A percentile compares a stretch with the other conserved stretches of the same genome.
Conservation (phyloP, 2,329 filamentous ascomycete species). For the Aspergillus sp. region DNA sequence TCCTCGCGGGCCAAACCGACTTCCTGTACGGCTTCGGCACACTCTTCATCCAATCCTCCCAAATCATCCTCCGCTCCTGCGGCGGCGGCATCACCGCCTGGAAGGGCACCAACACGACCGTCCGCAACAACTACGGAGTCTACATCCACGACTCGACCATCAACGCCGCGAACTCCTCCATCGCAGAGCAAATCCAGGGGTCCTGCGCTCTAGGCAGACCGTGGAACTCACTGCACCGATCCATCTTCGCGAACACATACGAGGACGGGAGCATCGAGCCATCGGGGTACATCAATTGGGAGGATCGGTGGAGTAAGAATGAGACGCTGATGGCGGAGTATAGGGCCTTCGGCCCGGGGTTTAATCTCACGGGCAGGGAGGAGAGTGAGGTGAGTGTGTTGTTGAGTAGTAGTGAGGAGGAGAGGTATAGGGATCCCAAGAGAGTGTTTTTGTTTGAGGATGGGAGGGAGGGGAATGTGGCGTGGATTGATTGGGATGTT, state of each 20-base stretch:
- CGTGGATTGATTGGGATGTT: constrained; percentile 50
- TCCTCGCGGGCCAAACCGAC: constrained; percentile 67
- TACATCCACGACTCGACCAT: constrained; percentile 62
- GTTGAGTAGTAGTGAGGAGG: constrained; percentile 44
- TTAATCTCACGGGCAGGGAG: constrained; percentile 51
- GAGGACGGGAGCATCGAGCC: constrained; percentile 57
- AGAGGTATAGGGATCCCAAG: constrained; percentile 40
- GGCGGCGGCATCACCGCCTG: constrained; percentile 69
- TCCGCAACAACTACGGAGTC: constrained; percentile 66
- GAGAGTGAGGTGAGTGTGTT: constrained; percentile 49
- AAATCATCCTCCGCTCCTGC: constrained; percentile 60
- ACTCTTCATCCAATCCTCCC: constrained; percentile 59
- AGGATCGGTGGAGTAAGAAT: constrained; percentile 33
- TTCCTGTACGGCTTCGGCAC: constrained; percentile 71
- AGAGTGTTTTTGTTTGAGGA: constrained; percentile 53
- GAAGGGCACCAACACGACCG: constrained; percentile 69
- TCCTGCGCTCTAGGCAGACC: constrained; percentile 63
- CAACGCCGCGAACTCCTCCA: constrained; percentile 55
- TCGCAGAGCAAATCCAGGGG: constrained; percentile 42
- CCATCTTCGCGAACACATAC: constrained; percentile 58
- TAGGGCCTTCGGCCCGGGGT: constrained; percentile 55
- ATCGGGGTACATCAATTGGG: constrained; percentile 60
- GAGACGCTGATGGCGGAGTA: constrained; percentile 62
- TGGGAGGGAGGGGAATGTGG: constrained; percentile 48
- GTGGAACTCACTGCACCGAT: constrained; percentile 62